Conservation (phyloP, 2,329 filamentous ascomycete species). For the Aspergillus thermomutatus region DNA sequence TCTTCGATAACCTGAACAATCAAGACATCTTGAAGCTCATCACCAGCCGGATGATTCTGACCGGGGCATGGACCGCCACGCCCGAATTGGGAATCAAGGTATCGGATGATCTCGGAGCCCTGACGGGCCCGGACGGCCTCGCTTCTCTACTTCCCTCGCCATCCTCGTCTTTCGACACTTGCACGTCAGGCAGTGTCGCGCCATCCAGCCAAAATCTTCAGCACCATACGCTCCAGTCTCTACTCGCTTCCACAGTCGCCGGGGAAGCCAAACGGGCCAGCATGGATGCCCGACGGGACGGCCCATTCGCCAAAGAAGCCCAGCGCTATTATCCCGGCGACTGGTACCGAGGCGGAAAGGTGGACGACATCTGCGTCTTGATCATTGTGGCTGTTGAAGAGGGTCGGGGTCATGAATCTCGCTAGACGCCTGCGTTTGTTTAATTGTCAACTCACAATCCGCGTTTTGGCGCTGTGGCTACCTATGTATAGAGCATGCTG, state of each 20-base stretch:
- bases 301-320: conserved; percentile 92
- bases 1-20: conserved; percentile 92
- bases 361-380: conserved; percentile 91
- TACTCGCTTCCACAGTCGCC: conserved; percentile 75
- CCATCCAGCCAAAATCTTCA: conserved; percentile 10
- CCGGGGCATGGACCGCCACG: conserved; percentile 70
- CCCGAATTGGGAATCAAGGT: conserved; percentile 60
- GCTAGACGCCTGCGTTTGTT: background rate
- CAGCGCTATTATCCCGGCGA: conserved; percentile 83
- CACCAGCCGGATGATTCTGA: conserved; percentile 69
- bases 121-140: conserved; percentile 50
- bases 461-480: background rate
- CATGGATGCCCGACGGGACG: conserved; percentile 74
- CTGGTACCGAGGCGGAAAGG: conserved; percentile 85
- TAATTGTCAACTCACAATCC: too few relatives aligned
- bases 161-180: background rate
- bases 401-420: conserved; percentile 2
- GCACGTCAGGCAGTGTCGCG: conserved; percentile 7
- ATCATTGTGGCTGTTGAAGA: conserved; percentile 72
- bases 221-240: conserved; percentile 63
- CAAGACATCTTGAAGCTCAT: conserved; percentile 83
- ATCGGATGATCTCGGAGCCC: conserved; percentile 54
- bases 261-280: conserved; percentile 81
- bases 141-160: conserved; percentile 22
- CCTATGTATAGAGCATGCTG: background rate